A percentile compares a stretch with the other conserved stretches of the same genome.
phyloP scores from a whole-genome alignment of 2,329 filamentous ascomycete species.

The Mycosphaerella sp. region DNA sequence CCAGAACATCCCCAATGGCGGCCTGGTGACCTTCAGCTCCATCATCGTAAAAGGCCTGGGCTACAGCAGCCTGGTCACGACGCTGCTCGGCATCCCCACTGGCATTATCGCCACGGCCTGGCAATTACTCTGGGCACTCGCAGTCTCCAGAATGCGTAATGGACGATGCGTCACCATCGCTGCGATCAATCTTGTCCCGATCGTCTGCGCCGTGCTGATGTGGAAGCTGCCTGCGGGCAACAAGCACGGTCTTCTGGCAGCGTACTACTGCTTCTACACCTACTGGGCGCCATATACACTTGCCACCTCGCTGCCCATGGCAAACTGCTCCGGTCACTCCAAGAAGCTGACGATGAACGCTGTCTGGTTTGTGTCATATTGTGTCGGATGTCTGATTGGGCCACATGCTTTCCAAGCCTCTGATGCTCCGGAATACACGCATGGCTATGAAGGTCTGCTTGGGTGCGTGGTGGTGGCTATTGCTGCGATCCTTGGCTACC shows the following conservation, averaged over 20 bases:
- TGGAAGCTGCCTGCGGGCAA: conserved; percentile 36
- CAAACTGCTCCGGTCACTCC: conserved; percentile 31
- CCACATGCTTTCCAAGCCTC: conserved; percentile 12
- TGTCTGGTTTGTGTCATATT: conserved; percentile 30
- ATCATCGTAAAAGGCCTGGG: conserved; percentile 18
- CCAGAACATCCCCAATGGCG: conserved; percentile 19
- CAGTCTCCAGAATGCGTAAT: conserved; percentile 11
- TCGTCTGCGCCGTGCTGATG: conserved; percentile 31
- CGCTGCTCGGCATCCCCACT: conserved; percentile 16
- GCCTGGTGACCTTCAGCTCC: conserved; percentile 15
- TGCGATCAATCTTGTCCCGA: conserved; percentile 26
- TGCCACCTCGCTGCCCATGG: conserved; percentile 30
- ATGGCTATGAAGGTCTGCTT: conserved; percentile 14
- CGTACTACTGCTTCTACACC: conserved; percentile 38
- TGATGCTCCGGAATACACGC: conserved; percentile 14
- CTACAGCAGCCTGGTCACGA: conserved; percentile 12
- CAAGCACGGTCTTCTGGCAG: conserved; percentile 33
- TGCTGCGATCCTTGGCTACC: conserved; percentile 14
- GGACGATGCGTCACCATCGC: conserved; percentile 25
- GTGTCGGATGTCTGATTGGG: conserved; percentile 24
- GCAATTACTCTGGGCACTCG: conserved; percentile 8
- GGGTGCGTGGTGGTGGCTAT: conserved; percentile 17
- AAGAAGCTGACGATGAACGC: conserved; percentile 32
- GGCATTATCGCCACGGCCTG: conserved; percentile 15
- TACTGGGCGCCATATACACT: conserved; percentile 35